These are phyloP conservation scores for Ogataea sp. DNA, from an alignment of 805 yeast genomes.

Conservation along the genomic window DNA sequence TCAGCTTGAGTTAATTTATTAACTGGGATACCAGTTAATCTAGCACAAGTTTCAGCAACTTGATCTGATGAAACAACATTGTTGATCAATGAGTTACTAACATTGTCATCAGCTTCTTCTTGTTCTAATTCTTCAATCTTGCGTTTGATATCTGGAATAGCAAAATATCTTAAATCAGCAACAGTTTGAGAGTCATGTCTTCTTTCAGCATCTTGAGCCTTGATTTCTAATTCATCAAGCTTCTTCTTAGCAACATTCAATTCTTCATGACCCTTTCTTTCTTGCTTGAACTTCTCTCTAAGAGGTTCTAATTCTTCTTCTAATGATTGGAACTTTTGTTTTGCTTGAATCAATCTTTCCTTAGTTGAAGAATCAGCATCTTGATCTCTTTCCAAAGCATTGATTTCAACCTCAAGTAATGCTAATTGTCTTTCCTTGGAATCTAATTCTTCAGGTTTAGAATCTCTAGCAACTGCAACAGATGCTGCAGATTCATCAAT, in stretches of 20 bases:
- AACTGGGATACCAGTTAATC: constrained; percentile 95
- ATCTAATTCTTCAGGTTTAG: constrained; percentile 95
- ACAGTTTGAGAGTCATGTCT: constrained; percentile 90
- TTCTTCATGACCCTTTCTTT: constrained; percentile 86
- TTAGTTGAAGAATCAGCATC: constrained; percentile 77
- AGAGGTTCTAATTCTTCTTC: constrained; percentile 83
- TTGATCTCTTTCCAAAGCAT: constrained; percentile 92
- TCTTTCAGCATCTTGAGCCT: constrained; percentile 95
- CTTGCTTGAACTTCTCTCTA: constrained; percentile 77
- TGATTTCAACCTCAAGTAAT: constrained; percentile 88
- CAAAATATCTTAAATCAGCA: constrained; percentile 94
- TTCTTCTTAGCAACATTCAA: constrained; percentile 83
- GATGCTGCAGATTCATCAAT: constrained; percentile 96
- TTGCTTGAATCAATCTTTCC: constrained; percentile 77
- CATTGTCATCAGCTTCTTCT: constrained; percentile 66
- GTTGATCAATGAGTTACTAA: constrained; percentile 56
- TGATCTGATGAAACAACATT: constrained; percentile 74
- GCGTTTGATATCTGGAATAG: constrained; percentile 84
- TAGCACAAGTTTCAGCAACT: constrained; percentile 94
- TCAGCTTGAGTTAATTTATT: constrained; percentile 92
- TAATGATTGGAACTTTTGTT: constrained; percentile 69
- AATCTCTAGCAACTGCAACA: constrained; percentile 97
- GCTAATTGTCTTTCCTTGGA: constrained; percentile 88
- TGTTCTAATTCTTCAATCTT: constrained; percentile 70
- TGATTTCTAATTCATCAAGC: constrained; percentile 85